Conservation (phyloP, 768 basidiomycete genomes). For the Boletus huronensis region DNA sequence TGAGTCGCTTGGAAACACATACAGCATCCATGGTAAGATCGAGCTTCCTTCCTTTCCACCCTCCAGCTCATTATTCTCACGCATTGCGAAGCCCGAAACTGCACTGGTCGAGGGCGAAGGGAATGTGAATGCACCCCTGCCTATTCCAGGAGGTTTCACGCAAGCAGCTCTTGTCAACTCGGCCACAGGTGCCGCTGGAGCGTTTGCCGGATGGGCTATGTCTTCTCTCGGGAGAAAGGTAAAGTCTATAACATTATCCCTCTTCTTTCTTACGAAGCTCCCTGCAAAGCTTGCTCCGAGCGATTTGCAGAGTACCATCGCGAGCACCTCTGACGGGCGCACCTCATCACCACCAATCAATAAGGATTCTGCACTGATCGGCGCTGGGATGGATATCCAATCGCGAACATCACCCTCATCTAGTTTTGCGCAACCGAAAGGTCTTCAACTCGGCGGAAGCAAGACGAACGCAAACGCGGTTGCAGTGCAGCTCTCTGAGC, state of each 20-base stretch:
- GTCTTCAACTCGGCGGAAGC: slow-evolving; percentile 66
- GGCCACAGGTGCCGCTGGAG: slow-evolving; percentile 88
- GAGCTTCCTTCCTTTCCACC: background rate
- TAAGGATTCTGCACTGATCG: background rate
- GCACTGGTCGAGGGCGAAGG: slow-evolving; percentile 38
- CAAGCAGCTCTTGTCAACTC: slow-evolving; percentile 61
- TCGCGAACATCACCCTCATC: slow-evolving; percentile 9
- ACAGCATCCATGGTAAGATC: slow-evolving; percentile 74
- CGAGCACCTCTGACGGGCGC: slow-evolving; percentile 36
- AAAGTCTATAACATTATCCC: background rate
- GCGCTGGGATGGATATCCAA: background rate
- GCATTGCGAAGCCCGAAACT: slow-evolving; percentile 51
- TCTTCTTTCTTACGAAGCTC: background rate
- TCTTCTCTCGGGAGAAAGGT: slow-evolving; percentile 85
- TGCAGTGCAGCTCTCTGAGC: slow-evolving; percentile 57
- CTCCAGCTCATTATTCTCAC: background rate
- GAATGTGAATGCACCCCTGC: slow-evolving; percentile 23
- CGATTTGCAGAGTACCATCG: slow-evolving; percentile 71
- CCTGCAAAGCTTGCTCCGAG: slow-evolving; percentile 56
- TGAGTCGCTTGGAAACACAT: slow-evolving; percentile 78
- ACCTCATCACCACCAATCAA: slow-evolving; percentile 39
- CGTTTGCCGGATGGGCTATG: slow-evolving; percentile 94
- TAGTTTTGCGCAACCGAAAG: slow-evolving; percentile 43
- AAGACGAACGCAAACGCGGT: slow-evolving; percentile 43
- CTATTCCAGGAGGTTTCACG: slow-evolving; percentile 31